Base-by-base conservation (phyloP, 2,329 filamentous ascomycete genomes). In the Penicillium janthinellum region DNA sequence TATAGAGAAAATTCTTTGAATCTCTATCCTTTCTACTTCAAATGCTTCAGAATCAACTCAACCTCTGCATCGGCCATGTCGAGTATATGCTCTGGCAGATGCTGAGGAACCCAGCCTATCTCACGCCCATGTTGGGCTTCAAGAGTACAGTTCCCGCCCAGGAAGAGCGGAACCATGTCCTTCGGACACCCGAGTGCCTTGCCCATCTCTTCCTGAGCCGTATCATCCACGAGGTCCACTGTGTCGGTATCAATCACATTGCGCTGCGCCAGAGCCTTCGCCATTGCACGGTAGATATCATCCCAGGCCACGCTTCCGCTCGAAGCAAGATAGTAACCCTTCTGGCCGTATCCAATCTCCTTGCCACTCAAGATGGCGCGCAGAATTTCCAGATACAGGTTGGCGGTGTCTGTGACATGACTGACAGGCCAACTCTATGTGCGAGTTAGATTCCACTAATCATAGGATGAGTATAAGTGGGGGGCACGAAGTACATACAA, bases 401-500 rank as follows among this genome's bases (percentile, higher is more conserved):
- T 67, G 0, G 79, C 75, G 37, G 77, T 85, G 57, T 86, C 83
- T 0, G 66, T 10, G 4, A 85, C 66, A 56, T 85, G 81, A 58
- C 79, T 83, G 5, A 86, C 83, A 0, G 83, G 83, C 83, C 83
- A 85, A 1, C 70, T 73, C 78, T 82, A 48, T 17, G 45, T 15
- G n/a, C 1, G 8, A 37, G 57, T 54, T n/a, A 60, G 42, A 56
- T 41, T 5, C 10, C 25, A 4, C 11, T 10, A 34, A 49, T 4
- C 12, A n/a, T 25, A 28, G 7, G 34, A 54, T 5, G 4, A 28
- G 4, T 28, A 6, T 28, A 28, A 1, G 25, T 28, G 4, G 25
- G 25, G 25, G 25, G 5, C 25, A 28, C 25, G 5, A 8, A 47
- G 49, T 45, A 60, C 75, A 28, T 64, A 79, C 78, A 20, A 76